Evolutionary conservation across 768 basidiomycete genomes (phyloP), one percentile per base, ranked within the genome.

Genomic region (Rhodotorula taiwanensis): DNA sequence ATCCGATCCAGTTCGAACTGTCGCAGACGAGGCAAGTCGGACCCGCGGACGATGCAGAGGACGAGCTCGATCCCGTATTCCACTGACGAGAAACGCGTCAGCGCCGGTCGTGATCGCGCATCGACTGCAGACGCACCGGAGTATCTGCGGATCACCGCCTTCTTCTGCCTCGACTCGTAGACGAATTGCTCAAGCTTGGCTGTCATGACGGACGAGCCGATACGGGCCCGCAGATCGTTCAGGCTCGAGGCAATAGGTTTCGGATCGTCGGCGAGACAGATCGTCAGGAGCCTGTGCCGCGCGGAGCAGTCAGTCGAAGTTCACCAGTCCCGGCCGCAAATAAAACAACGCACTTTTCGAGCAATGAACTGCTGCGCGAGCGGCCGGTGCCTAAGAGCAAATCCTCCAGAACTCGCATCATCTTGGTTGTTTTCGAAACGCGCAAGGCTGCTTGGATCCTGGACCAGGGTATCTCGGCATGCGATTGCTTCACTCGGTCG

Each of bases 41-140:
- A 58, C 13, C 67, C 67, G 18, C 67, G 67, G 23, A 68, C 54
- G 58, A 68, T 68, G 39, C 62, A 60, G 27, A 68, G 50, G n/a
- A 68, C 67, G 36, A 68, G 61, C 25, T 62, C 62, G 55, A 68
- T 52, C 31, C 58, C 51, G 55, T 60, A 59, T 33, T 62, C 67
- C 39, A 48, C 61, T 62, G 62, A 2, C n/a, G 41, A 11, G 14
- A 21, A 18, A n/a, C 14, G 49, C 57, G 21, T 4, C 9, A 7
- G 5, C 3, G 4, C n/a, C 9, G 15, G 4, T 5, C 43, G 8
- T 44, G 11, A 11, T 18, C 39, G 11, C 39, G 39, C 39, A 41
- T 10, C 39, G 18, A 36, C 25, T n/a, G 20, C 13, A 21, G 20
- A 59, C 58, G 30, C 25, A 60, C 58, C 53, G 2, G 62, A 58